Evolutionary conservation across 2,329 filamentous ascomycete species (phyloP).

Genomic region (Phyllosticta citribraziliensis): DNA sequence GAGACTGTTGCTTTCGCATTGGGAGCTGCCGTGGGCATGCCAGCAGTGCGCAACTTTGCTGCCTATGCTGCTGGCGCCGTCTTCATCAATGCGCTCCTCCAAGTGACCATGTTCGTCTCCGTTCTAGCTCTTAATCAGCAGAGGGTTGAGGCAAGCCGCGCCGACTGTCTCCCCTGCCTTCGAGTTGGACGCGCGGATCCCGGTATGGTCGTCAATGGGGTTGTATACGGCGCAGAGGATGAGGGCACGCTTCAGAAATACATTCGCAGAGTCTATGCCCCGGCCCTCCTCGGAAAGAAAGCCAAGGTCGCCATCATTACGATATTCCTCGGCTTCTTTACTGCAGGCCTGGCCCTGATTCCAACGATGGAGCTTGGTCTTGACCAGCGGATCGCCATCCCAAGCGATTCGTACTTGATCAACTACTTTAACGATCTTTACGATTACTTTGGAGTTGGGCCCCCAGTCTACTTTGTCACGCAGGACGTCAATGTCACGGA

Average conservation of each 20-base stretch:
- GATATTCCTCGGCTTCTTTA: constrained; percentile 78
- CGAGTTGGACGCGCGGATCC: constrained; percentile 65
- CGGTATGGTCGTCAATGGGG: constrained; percentile 53
- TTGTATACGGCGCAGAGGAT: constrained; percentile 65
- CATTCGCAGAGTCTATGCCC: constrained; percentile 84
- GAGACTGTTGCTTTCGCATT: constrained; percentile 91
- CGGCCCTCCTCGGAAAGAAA: constrained; percentile 67
- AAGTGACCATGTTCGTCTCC: constrained; percentile 95
- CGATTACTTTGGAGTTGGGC: constrained; percentile 80
- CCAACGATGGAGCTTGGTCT: constrained; percentile 79
- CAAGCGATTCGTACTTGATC: constrained; percentile 88
- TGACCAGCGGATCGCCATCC: constrained; percentile 90
- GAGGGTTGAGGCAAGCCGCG: constrained; percentile 76
- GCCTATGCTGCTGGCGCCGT: constrained; percentile 93
- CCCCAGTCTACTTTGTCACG: constrained; percentile 93
- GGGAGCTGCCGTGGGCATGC: constrained; percentile 93
- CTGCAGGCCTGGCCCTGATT: constrained; percentile 72
- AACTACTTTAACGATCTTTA: constrained; percentile 95
- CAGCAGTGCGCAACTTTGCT: constrained; percentile 93
- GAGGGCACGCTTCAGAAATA: constrained; percentile 78
- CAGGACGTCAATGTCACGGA: constrained; percentile 69
- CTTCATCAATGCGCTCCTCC: constrained; percentile 91
- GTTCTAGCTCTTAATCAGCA: constrained; percentile 85
- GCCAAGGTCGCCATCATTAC: constrained; percentile 68
- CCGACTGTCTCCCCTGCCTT: constrained; percentile 86